Conservation (phyloP, 371 early-diverging fungal species). For the Mucor sp. region DNA sequence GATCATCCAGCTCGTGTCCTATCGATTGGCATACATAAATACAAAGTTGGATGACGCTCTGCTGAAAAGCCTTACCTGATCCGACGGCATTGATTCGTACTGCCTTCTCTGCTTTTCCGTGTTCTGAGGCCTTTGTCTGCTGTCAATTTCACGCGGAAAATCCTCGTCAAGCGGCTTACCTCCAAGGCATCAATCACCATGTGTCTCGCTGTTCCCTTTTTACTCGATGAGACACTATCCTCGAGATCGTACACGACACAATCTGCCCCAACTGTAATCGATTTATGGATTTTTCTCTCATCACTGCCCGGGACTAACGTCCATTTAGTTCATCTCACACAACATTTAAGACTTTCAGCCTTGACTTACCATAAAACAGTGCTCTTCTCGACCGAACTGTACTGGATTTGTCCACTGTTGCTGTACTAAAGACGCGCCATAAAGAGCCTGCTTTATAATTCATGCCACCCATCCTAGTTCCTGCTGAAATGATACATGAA, state of each 20-base stretch:
- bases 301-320: conserved; percentile 83
- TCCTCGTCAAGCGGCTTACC: conserved; percentile 30
- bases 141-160: not conserved
- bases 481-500: not conserved
- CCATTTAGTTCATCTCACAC: not conserved
- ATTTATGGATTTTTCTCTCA: conserved; percentile 84
- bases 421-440: conserved; percentile 17
- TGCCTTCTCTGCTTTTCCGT: conserved; percentile 75
- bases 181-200: conserved; percentile 77
- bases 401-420: not conserved
- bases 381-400: conserved; percentile 41
- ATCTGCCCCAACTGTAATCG: conserved; percentile 70
- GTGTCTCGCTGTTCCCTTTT: conserved; percentile 79
- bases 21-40: not conserved
- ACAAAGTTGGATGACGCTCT: not conserved
- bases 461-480: conserved; percentile 2
- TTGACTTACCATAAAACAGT: conserved; percentile 44
- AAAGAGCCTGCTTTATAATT: not conserved
- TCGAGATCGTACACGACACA: conserved; percentile 91
- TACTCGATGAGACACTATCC: conserved; percentile 83
- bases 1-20: conserved; percentile 80
- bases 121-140: conserved; percentile 57
- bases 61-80: conserved; percentile 52
- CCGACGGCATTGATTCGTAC: conserved; percentile 89
- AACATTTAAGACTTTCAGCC: not conserved